phyloP scores from a whole-genome alignment of 83 land plant genomes.

The Thuja plicata region DNA sequence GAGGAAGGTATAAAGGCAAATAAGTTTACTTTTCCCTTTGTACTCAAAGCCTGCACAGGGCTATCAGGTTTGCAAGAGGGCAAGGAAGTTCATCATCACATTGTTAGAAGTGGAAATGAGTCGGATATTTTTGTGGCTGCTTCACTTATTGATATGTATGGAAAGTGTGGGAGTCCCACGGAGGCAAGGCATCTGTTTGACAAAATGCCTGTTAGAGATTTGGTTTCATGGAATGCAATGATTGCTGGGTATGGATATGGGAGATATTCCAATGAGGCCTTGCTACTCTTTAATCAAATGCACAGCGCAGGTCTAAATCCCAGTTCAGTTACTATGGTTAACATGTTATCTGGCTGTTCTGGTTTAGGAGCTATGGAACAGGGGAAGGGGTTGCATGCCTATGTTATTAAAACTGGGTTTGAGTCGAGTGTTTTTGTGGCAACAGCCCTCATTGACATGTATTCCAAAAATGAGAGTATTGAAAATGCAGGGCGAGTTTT shows the following conservation, averaged over 20 bases:
- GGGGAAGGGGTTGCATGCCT: constrained; percentile 25
- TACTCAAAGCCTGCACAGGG: constrained; percentile 51
- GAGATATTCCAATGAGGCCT: constrained; percentile 19
- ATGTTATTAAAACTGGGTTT: constrained; percentile 15
- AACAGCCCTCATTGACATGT: constrained; percentile 12
- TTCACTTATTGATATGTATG: constrained; percentile 47
- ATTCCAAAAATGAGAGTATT: constrained; percentile 5
- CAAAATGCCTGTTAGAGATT: constrained; percentile 35
- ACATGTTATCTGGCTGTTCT: constrained; percentile 29
- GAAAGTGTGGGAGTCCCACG: constrained; percentile 28
- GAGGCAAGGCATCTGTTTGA: constrained; percentile 41
- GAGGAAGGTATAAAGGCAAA: constrained; percentile 29
- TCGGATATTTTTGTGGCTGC: constrained; percentile 24
- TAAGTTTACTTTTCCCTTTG: constrained; percentile 43
- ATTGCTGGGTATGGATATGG: constrained; percentile 25
- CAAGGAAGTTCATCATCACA: constrained; percentile 31
- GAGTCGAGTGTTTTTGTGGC: not conserved
- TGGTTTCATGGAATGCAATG: constrained; percentile 53
- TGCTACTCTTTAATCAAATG: constrained; percentile 32
- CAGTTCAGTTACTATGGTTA: constrained; percentile 32
- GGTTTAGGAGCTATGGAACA: constrained; percentile 10
- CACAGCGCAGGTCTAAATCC: constrained; percentile 16
- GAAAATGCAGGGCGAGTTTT: constrained; percentile 5
- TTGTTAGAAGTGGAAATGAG: constrained; percentile 25
- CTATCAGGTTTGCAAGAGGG: constrained; percentile 34